These are phyloP conservation scores for Zymoseptoria passerinii DNA, from an alignment of 2,329 filamentous ascomycete species.

Conservation along the genomic window DNA sequence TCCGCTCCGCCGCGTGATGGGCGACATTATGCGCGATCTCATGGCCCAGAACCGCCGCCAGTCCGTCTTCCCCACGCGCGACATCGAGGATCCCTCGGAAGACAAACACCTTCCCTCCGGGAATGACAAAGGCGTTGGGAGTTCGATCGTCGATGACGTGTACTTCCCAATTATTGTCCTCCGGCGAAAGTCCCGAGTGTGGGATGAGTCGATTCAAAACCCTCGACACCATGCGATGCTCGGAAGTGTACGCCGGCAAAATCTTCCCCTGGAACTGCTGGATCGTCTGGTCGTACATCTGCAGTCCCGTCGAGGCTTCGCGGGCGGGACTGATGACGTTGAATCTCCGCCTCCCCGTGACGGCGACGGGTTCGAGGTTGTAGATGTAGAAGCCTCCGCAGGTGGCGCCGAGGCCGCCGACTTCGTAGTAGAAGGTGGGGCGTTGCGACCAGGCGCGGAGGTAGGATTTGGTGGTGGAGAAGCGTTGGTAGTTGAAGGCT, in stretches of 20 bases:
- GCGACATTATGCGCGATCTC: conserved; percentile 73
- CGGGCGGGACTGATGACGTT: conserved; percentile 54
- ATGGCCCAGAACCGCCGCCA: conserved; percentile 69
- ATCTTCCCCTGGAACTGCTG: conserved; percentile 48
- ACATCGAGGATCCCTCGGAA: conserved; percentile 64
- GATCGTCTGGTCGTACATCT: conserved; percentile 51
- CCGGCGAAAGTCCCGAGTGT: conserved; percentile 49
- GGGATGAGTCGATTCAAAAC: conserved; percentile 61
- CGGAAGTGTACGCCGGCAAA: conserved; percentile 51
- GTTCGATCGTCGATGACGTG: conserved; percentile 61
- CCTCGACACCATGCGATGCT: conserved; percentile 49
- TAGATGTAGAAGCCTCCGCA: conserved; percentile 54
- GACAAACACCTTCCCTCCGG: conserved; percentile 71
- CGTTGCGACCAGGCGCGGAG: conserved; percentile 33
- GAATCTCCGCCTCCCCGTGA: conserved; percentile 64
- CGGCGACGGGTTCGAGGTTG: conserved; percentile 64
- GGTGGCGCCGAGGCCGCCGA: conserved; percentile 35
- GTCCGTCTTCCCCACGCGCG: conserved; percentile 56
- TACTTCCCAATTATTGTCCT: conserved; percentile 57
- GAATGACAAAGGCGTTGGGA: conserved; percentile 69
- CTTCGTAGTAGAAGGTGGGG: conserved; percentile 42
- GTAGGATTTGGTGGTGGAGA: conserved; percentile 18
- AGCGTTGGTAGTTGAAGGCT: conserved; percentile 28
- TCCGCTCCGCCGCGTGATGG: conserved; percentile 57
- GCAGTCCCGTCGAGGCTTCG: conserved; percentile 47